A percentile compares a stretch with the other conserved stretches of the same genome.
Evolutionary conservation across 2,329 filamentous ascomycete genomes (phyloP).

Genomic region (Clarireedia monteithiana): DNA sequence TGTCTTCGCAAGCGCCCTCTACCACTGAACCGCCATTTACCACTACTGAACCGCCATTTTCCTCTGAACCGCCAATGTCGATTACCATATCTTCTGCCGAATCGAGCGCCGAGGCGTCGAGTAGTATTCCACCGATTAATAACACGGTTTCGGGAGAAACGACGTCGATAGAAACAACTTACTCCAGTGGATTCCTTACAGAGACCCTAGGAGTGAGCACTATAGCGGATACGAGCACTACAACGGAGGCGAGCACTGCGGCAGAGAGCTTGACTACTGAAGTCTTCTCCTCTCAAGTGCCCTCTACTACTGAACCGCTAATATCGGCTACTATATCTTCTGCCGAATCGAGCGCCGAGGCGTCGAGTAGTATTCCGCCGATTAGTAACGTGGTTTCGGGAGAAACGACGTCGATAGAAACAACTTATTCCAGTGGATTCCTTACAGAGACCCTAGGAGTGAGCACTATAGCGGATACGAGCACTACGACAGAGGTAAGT

Average conservation of each 20-base stretch:
- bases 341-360: not conserved
- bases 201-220: not conserved
- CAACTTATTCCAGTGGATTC: not conserved
- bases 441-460: not conserved
- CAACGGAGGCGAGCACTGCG: no score
- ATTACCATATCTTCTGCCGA: no score
- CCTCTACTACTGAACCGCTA: not conserved
- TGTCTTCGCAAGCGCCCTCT: not conserved
- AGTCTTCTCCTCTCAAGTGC: not conserved
- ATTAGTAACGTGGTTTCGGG: not conserved
- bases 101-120: not conserved
- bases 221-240: not conserved
- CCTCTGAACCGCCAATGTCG: not conserved
- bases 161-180: no score
- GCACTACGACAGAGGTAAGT: no score
- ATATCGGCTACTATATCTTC: no score
- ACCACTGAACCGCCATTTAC: not conserved
- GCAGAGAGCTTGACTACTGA: not conserved
- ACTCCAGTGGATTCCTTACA: no score
- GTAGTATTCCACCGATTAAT: not conserved
- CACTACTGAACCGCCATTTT: no score
- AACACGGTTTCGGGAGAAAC: no score
- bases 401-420: not conserved
- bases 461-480: not conserved
- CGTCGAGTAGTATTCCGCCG: not conserved